These are phyloP conservation scores for Ceratocystis harringtonii DNA, from an alignment of 2,329 filamentous ascomycete species.

Conservation along the genomic window DNA sequence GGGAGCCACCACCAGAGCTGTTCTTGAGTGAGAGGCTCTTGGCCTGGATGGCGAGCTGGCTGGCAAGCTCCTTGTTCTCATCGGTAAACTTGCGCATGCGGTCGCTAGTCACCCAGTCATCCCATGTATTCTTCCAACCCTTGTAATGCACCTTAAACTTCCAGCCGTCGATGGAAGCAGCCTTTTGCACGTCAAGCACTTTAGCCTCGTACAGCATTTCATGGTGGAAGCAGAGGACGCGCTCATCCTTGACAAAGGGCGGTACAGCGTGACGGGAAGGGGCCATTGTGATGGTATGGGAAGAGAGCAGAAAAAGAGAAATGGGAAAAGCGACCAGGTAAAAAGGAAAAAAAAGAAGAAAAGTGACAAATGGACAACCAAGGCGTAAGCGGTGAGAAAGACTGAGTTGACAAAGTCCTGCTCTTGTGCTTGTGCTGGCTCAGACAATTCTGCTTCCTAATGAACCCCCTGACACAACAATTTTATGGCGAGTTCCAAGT, in stretches of 20 bases:
- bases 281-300: slow-evolving; percentile 25
- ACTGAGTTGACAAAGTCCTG: neutral
- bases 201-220: slow-evolving; percentile 97
- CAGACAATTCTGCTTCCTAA: neutral
- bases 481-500: neutral
- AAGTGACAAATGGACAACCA: neutral
- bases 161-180: slow-evolving; percentile 47
- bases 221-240: slow-evolving; percentile 91
- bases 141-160: slow-evolving; percentile 97
- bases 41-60: slow-evolving; percentile 54
- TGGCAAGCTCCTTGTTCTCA: slow-evolving; percentile 82
- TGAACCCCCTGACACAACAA: neutral
- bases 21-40: slow-evolving; percentile 41
- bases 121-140: slow-evolving; percentile 99
- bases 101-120: slow-evolving; percentile 93
- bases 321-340: neutral
- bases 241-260: slow-evolving; percentile 64
- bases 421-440: neutral
- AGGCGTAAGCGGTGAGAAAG: neutral
- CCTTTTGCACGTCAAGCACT: slow-evolving; percentile 61
- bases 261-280: slow-evolving; percentile 31
- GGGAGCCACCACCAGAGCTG: slow-evolving; percentile 35
- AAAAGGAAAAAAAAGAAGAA: neutral
- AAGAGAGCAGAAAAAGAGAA: neutral
- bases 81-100: slow-evolving; percentile 87